These are phyloP conservation scores for Pichia cabralensis DNA, from an alignment of 805 yeast genomes.

Conservation along the genomic window DNA sequence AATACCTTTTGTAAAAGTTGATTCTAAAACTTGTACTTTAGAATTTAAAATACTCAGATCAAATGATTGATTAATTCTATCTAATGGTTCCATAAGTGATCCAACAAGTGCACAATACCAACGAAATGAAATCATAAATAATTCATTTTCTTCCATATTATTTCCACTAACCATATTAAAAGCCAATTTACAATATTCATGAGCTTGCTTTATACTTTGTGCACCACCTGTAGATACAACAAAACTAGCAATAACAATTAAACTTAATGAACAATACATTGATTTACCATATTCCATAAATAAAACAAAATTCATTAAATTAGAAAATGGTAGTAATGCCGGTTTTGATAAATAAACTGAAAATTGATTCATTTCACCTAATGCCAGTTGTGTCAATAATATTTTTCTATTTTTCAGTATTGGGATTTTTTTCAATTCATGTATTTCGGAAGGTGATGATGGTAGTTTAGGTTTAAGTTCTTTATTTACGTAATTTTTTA, in stretches of 20 bases:
- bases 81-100: constrained; percentile 31
- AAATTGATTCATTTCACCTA: constrained; percentile 30
- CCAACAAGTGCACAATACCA: constrained; percentile 34
- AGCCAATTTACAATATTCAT: constrained; percentile 33
- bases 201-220: constrained; percentile 27
- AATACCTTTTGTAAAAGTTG: constrained; percentile 1
- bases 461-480: constrained; percentile 27
- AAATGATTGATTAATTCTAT: constrained; percentile 21
- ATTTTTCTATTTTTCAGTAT: constrained; percentile 22
- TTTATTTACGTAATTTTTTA: constrained; percentile 15
- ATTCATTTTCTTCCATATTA: constrained; percentile 24
- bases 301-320: constrained; percentile 26
- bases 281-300: constrained; percentile 33
- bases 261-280: constrained; percentile 29
- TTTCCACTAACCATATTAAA: constrained; percentile 26
- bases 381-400: constrained; percentile 30
- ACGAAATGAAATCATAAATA: constrained; percentile 31
- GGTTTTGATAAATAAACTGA: constrained; percentile 22
- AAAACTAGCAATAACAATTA: constrained; percentile 30
- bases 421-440: constrained; percentile 19
- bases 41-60: constrained; percentile 13
- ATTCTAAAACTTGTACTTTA: constrained; percentile 4
- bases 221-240: constrained; percentile 23
- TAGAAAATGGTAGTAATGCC: constrained; percentile 24
- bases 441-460: constrained; percentile 29